Evolutionary conservation across 169 alveolate genomes (phyloP), one percentile per base, ranked within the genome.

Genomic region (Plasmodium relictum): DNA sequence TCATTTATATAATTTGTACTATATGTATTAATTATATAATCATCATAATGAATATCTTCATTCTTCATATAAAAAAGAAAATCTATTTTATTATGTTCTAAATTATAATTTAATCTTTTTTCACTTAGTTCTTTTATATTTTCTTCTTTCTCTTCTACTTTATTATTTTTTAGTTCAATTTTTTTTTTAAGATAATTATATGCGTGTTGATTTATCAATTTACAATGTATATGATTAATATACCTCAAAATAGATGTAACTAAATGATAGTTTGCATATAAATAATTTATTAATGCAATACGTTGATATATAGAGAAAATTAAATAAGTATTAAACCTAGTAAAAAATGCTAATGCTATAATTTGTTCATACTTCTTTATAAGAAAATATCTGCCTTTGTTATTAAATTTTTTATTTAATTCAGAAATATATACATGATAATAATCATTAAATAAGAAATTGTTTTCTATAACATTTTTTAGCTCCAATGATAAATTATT

Each of bases 1-100:
- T 80, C 89, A 52, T 80, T 63, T 52, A 83, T 83, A 59, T 68
- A 83, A 71, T 83, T 83, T 8, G 91, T 83, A 31, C 91, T 83
- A 52, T 83, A 83, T 6, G 91, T 83, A 59, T 83, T 83, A 41
- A 68, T 54, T 68, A 83, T 83, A 63, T 83, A 83, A 52, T 83
- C 83, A 18, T 83, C 65, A 71, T 50, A 83, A n/a, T 12, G 62
- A 41, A 83, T 83, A 16, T 83, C 91, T 68, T 83, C 91, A 69
- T 83, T 52, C 39, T 83, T 66, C 91, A 83, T 83, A 45, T 83
- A 83, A 37, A 83, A 83, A 52, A 83, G 54, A 62, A 72, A 9
- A 14, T 70, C 20, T 20, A 63, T 14, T 54, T 6, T 54, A 3
- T 54, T 14, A 54, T 54, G 63, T 54, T 54, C 63, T 16, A n/a